Conservation (phyloP, 2,329 filamentous ascomycete genomes). For the Nothopassalora personata region DNA sequence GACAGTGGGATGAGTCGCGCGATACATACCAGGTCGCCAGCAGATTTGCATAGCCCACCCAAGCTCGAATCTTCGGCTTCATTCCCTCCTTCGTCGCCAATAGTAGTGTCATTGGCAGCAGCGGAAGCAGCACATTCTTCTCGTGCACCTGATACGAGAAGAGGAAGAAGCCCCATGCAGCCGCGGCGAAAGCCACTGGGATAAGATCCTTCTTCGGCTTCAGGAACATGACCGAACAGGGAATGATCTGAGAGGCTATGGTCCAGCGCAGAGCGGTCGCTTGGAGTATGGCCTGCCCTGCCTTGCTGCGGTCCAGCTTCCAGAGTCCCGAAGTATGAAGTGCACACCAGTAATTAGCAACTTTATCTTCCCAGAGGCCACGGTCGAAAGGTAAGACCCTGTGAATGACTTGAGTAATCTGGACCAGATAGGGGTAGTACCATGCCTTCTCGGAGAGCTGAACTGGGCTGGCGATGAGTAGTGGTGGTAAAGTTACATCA, state of each 20-base stretch:
- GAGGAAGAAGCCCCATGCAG: slow-evolving; percentile 94
- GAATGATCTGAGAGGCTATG: slow-evolving; percentile 67
- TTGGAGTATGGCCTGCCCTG: slow-evolving; percentile 67
- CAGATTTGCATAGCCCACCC: slow-evolving; percentile 94
- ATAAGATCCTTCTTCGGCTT: slow-evolving; percentile 71
- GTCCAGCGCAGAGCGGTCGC: slow-evolving; percentile 70
- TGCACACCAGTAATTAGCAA: slow-evolving; percentile 96
- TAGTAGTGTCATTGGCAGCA: slow-evolving; percentile 88
- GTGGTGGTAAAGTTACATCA: slow-evolving; percentile 41
- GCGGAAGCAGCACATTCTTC: slow-evolving; percentile 87
- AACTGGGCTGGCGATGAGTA: slow-evolving; percentile 59
- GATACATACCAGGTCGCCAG: slow-evolving; percentile 63
- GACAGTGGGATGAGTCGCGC: neutral
- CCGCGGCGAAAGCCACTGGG: slow-evolving; percentile 73
- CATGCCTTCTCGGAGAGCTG: slow-evolving; percentile 57
- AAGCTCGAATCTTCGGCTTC: slow-evolving; percentile 69
- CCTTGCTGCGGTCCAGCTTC: slow-evolving; percentile 66
- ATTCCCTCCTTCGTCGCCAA: slow-evolving; percentile 74
- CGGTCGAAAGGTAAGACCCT: slow-evolving; percentile 93
- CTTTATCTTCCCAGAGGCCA: slow-evolving; percentile 97
- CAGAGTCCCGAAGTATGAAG: slow-evolving; percentile 68
- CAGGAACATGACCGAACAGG: slow-evolving; percentile 73
- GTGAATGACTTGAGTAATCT: slow-evolving; percentile 77
- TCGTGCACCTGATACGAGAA: slow-evolving; percentile 98
- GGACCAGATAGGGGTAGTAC: slow-evolving; percentile 71